A percentile compares a stretch with the other conserved stretches of the same genome.
These are phyloP conservation scores for Leccinum longicurvipes DNA, from an alignment of 768 basidiomycete species.

Conservation along the genomic window DNA sequence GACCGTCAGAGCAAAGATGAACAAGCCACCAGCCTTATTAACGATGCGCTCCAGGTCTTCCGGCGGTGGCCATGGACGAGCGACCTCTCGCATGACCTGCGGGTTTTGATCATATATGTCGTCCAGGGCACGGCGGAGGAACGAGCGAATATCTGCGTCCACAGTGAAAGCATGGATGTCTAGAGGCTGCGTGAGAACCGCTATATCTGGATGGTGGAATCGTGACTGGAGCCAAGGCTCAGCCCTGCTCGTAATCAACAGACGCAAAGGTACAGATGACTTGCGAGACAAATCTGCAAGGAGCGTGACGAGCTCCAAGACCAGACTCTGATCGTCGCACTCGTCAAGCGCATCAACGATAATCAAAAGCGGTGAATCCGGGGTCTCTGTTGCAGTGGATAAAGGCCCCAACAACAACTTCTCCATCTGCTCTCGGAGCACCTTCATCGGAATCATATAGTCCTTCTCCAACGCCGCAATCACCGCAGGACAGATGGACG, in stretches of 20 bases:
- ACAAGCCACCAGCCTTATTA: constrained; percentile 20
- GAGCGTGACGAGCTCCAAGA: constrained; percentile 21
- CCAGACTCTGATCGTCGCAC: constrained; percentile 23
- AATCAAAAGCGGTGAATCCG: constrained; percentile 15
- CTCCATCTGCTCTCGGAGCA: constrained; percentile 29
- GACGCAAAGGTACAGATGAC: constrained; percentile 16
- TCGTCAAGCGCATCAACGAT: constrained; percentile 21
- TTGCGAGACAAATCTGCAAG: constrained; percentile 12
- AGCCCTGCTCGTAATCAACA: constrained; percentile 23
- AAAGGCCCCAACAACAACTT: constrained; percentile 24
- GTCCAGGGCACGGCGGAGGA: constrained; percentile 16
- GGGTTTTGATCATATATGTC: constrained; percentile 10
- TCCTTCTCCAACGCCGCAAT: constrained; percentile 23
- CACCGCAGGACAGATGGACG: constrained; percentile 21
- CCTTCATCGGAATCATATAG: constrained; percentile 25
- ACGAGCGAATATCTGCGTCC: constrained; percentile 22
- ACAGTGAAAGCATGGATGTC: constrained; percentile 21
- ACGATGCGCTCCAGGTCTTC: constrained; percentile 21
- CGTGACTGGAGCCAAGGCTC: constrained; percentile 15
- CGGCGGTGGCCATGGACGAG: constrained; percentile 22
- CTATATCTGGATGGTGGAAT: constrained; percentile 15
- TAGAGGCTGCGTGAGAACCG: constrained; percentile 6
- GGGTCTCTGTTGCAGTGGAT: constrained; percentile 7
- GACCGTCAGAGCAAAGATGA: constrained; percentile 28
- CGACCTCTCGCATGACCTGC: constrained; percentile 7